Percentiles rank a stretch among this genome's conserved stretches.
phyloP scores from a whole-genome alignment of 495 filamentous ascomycete species.

The Xylaria acuta region DNA sequence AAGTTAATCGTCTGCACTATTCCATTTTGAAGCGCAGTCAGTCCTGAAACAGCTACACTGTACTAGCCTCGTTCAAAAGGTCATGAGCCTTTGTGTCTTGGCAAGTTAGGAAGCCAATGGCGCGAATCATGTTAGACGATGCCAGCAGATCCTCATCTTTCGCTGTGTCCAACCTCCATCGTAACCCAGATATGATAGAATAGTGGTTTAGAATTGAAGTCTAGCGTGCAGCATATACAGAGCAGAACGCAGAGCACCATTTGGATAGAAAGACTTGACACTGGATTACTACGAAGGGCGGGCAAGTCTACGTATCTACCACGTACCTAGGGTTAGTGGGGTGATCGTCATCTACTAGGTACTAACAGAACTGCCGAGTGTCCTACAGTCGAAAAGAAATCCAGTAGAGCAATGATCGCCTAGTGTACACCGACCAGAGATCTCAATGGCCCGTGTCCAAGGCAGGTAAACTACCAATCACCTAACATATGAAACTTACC shows the following conservation, averaged over 20 bases:
- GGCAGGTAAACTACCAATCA: background rate
- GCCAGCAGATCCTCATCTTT: constrained; percentile 23
- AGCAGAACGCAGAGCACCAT: background rate
- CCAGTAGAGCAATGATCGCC: constrained; percentile 18
- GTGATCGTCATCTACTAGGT: background rate
- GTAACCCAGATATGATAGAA: background rate
- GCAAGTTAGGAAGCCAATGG: constrained; percentile 8
- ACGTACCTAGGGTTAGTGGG: background rate
- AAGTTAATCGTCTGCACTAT: constrained; percentile 18
- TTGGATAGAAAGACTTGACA: background rate
- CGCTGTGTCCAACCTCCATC: background rate
- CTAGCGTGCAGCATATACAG: background rate
- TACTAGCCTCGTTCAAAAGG: background rate
- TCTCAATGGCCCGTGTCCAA: background rate
- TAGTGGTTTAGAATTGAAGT: background rate
- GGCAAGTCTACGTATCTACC: background rate
- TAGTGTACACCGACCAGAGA: background rate
- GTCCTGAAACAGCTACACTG: background rate
- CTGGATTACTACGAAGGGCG: background rate
- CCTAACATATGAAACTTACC: background rate
- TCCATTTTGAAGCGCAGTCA: background rate
- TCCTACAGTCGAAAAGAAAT: background rate
- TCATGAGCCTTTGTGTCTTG: background rate
- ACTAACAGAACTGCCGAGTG: constrained; percentile 17
- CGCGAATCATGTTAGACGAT: constrained; percentile 16